Percentiles rank a stretch among this genome's conserved stretches.
These are phyloP conservation scores for Xylaria scruposa DNA, from an alignment of 495 filamentous ascomycete species.

Conservation along the genomic window DNA sequence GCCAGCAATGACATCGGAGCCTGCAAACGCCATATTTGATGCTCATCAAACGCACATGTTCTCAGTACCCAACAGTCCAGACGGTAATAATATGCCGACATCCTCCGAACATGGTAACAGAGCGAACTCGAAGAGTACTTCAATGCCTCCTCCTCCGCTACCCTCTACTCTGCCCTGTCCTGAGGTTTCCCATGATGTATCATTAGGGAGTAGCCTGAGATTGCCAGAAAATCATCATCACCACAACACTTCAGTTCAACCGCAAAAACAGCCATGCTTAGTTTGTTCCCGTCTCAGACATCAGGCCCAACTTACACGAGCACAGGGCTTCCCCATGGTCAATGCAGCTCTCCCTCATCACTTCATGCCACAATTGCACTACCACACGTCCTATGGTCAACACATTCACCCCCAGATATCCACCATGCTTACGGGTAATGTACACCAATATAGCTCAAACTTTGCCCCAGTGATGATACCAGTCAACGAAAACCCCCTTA, in stretches of 20 bases:
- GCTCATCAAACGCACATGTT: not conserved
- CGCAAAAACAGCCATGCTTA: slow-evolving; percentile 37
- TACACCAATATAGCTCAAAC: slow-evolving; percentile 32
- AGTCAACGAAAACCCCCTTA: slow-evolving; percentile 26
- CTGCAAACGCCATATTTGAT: not conserved
- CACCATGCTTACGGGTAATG: slow-evolving; percentile 30
- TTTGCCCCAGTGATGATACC: slow-evolving; percentile 35
- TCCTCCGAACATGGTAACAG: slow-evolving; percentile 4
- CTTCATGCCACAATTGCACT: slow-evolving; percentile 33
- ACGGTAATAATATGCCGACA: not conserved
- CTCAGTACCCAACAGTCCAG: not conserved
- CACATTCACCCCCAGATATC: slow-evolving; percentile 37
- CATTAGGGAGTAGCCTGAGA: not conserved
- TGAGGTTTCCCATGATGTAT: not conserved
- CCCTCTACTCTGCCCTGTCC: not conserved
- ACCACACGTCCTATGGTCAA: slow-evolving; percentile 29
- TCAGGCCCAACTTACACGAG: slow-evolving; percentile 33
- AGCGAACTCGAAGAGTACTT: slow-evolving; percentile 7
- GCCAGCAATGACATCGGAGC: not conserved
- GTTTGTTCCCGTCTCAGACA: slow-evolving; percentile 34
- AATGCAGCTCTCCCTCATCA: slow-evolving; percentile 33
- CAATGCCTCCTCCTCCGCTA: slow-evolving; percentile 33
- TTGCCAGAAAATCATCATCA: slow-evolving; percentile 5
- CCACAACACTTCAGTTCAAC: slow-evolving; percentile 15
- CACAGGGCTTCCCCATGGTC: slow-evolving; percentile 35